Conservation (phyloP, 1,284 basidiomycete species). For the Marasmius sp. region DNA sequence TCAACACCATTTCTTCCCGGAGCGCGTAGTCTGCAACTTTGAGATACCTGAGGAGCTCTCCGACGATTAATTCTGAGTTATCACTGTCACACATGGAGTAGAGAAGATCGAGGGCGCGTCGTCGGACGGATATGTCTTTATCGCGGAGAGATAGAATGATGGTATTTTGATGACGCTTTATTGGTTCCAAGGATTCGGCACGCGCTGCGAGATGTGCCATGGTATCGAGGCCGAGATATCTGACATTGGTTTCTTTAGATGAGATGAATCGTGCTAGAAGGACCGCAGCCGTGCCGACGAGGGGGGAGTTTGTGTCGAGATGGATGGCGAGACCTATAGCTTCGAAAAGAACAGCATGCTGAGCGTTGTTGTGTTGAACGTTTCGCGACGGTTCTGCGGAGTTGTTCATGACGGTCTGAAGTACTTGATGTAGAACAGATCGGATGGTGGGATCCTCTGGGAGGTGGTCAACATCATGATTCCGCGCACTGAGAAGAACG, state of each 20-base stretch:
- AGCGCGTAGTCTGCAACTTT: slow-evolving; percentile 94
- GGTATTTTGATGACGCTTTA: slow-evolving; percentile 95
- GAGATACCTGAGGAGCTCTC: slow-evolving; percentile 90
- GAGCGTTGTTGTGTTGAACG: slow-evolving; percentile 98
- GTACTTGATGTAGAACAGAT: slow-evolving; percentile 77
- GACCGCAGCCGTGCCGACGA: slow-evolving; percentile 89
- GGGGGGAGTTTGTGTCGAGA: slow-evolving; percentile 86
- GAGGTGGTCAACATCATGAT: slow-evolving; percentile 7
- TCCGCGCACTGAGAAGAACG: neutral
- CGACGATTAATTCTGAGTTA: slow-evolving; percentile 94
- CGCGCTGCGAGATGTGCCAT: slow-evolving; percentile 98
- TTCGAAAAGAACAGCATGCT: slow-evolving; percentile 97
- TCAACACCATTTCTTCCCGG: slow-evolving; percentile 97
- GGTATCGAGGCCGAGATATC: slow-evolving; percentile 96
- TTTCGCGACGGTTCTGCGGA: slow-evolving; percentile 92
- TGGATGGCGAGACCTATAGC: slow-evolving; percentile 98
- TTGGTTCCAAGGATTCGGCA: slow-evolving; percentile 85
- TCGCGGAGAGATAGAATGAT: slow-evolving; percentile 95
- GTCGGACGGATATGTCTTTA: slow-evolving; percentile 95
- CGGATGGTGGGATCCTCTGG: slow-evolving; percentile 83
- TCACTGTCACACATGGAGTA: slow-evolving; percentile 99
- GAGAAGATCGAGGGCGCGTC: slow-evolving; percentile 91
- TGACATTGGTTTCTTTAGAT: slow-evolving; percentile 97
- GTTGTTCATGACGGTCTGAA: slow-evolving; percentile 91
- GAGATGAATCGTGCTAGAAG: slow-evolving; percentile 95